Evolutionary conservation across 2,329 filamentous ascomycete species (phyloP), one percentile per base, ranked within the genome.

Genomic region (Botryotinia calthae): DNA sequence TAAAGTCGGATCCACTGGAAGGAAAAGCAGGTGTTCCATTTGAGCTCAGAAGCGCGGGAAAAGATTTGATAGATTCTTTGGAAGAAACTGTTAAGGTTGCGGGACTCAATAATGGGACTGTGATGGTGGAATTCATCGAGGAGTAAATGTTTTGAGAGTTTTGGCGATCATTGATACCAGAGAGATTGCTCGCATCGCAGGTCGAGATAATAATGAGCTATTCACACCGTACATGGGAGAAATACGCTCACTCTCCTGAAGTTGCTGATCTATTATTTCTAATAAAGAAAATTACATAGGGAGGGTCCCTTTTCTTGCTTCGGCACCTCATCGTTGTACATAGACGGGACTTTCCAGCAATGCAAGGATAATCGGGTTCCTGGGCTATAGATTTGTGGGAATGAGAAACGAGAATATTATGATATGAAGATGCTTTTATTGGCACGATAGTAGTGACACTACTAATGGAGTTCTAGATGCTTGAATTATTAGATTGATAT

Each of bases 121-220:
- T 99, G 12, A 98, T 98, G 93, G 91, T 99, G 77, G 96, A 98
- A 82, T 97, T 94, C 79, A 82, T 93, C 73, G 91, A 93, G 81
- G 77, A 80, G 54, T 79, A 76, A 72, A 48, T 22, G 18, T 54
- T 71, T 18, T 72, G 22, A n/a, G 9, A 48, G 58, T 59, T 67
- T n/a, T 46, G 51, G 34, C 31, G 61, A 34, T 31, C 25, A 28
- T 58, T 65, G 70, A 71, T 71, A 71, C 61, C 58, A 66, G 48
- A 66, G n/a, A 48, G 37, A 56, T 58, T 56, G 48, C 44, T 66
- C 42, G 61, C 61, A 64, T 58, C 28, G 22, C 61, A 44, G 61
- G 46, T 42, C 34, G 34, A 65, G 59, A 46, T 71, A 71, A 71
- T 66, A 42, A 20, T 58, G 70, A 61, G 59, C 16, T 66, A 14